These are phyloP conservation scores for Orychophragmus violaceus DNA, from an alignment of 345 rosid species.

Conservation along the genomic window DNA sequence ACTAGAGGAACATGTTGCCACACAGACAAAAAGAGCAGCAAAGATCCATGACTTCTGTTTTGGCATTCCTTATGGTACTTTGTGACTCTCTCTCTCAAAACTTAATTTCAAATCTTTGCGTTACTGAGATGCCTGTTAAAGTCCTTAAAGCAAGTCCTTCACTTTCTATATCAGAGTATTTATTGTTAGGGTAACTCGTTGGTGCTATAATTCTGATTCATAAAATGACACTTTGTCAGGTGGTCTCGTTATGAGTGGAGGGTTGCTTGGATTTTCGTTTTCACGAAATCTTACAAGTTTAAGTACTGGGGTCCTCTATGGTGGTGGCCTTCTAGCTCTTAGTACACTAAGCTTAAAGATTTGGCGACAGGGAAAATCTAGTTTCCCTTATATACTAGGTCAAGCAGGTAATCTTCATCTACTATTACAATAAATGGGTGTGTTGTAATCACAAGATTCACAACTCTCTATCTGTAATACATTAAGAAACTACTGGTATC, in stretches of 20 bases:
- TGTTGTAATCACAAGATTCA: background rate
- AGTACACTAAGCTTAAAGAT: conserved; percentile 74
- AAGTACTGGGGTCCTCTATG: conserved; percentile 48
- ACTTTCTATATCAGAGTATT: background rate
- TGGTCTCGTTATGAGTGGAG: conserved; percentile 63
- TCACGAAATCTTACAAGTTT: conserved; percentile 56
- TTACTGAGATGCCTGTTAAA: background rate
- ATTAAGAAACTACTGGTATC: background rate
- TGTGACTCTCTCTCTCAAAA: background rate
- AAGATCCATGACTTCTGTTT: conserved; percentile 91
- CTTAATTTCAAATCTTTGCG: background rate
- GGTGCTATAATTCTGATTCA: conserved; percentile 14
- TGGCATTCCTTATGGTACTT: conserved; percentile 84
- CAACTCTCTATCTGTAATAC: background rate
- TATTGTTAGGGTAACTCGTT: background rate
- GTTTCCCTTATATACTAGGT: conserved; percentile 75
- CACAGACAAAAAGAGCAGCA: conserved; percentile 42
- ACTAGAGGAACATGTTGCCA: conserved; percentile 33
- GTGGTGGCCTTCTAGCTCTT: conserved; percentile 76
- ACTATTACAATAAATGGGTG: background rate
- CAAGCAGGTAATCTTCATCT: conserved; percentile 63
- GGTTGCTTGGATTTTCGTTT: conserved; percentile 66
- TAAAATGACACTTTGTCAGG: conserved; percentile 35
- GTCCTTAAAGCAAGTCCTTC: background rate
- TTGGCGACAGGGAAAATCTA: conserved; percentile 89